Evolutionary conservation across 192 early-diverging fungal genomes (phyloP), one percentile per base, ranked within the genome.

Genomic region (Chytriomyces hyalinus): DNA sequence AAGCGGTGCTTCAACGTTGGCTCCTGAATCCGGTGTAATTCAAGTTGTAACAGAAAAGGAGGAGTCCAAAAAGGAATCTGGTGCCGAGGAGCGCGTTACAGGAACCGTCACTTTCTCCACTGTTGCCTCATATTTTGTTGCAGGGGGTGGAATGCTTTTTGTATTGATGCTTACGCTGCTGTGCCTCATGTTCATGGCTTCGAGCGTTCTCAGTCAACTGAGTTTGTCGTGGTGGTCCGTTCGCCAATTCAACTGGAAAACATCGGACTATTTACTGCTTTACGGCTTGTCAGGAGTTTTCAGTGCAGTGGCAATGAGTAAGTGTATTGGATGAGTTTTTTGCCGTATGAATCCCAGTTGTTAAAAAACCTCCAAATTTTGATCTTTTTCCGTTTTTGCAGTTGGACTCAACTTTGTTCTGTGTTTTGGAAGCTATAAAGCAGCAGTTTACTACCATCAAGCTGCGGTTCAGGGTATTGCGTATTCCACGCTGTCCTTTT

Each of bases 401-500:
- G 28, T 28, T n/a, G 11, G 36, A 36, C 36, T 64, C 20, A 28
- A 64, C 62, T 28, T 64, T n/a, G n/a, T 26, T 17, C 3, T 71
- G 13, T 24, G 15, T 59, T 17, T 10, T 22, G 10, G 13, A 48
- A 68, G 8, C 24, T 36, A 47, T 20, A 57, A 57, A 1, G 53
- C 46, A 1, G 20, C 17, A 15, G 13, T 26, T 65, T 43, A 43
- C 63, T 71, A 59, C 26, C 82, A 97, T 82, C 73, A 85, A 3
- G 63, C 46, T 7, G 86, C 85, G 24, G 60, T 90, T 20, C 26
- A 61, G 5, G 61, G 71, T 13, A 61, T 92, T 15, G 60, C 91
- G 59, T 67, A 74, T 20, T 82, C 88, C 1, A 87, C 90, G 3
- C 80, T 93, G 78, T 81, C 80, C 20, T 91, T 88, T 65, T 92